Conservation (phyloP, 164 flowering plant species). For the Echeveria elegans region DNA sequence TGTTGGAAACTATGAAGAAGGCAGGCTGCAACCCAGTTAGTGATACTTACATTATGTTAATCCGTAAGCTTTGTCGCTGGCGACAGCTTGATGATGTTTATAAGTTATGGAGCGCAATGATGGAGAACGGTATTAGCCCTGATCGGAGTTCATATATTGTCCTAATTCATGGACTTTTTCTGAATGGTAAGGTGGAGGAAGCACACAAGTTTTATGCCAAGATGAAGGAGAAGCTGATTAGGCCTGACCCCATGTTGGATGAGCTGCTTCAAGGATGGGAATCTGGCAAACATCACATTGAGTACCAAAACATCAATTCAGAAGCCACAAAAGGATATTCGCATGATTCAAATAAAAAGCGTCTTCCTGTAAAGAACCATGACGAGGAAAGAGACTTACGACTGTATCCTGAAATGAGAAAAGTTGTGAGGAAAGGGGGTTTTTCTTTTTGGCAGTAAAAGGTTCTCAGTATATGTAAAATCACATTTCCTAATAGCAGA, state of each 20-base stretch:
- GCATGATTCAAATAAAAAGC: constrained; percentile 14
- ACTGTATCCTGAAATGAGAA: constrained; percentile 42
- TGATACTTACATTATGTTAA: constrained; percentile 75
- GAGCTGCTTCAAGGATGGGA: constrained; percentile 60
- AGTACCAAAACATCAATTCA: constrained; percentile 11
- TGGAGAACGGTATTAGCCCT: constrained; percentile 45
- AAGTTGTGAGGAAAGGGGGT: constrained; percentile 43
- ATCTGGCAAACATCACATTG: constrained; percentile 28
- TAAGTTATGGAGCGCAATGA: constrained; percentile 68
- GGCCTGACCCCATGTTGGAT: constrained; percentile 60
- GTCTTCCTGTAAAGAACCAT: constrained; percentile 9
- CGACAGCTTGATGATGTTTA: constrained; percentile 53
- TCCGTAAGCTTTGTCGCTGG: constrained; percentile 76
- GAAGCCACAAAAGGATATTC: constrained; percentile 13
- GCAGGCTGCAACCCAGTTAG: constrained; percentile 40
- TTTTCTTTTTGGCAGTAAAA: constrained; percentile 45
- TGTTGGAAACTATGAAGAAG: constrained; percentile 57
- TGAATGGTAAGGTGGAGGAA: constrained; percentile 70
- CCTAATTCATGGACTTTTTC: constrained; percentile 68
- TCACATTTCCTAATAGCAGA: neutral
- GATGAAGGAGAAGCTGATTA: constrained; percentile 57
- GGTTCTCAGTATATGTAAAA: neutral
- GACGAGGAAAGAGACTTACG: constrained; percentile 25
- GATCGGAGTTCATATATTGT: constrained; percentile 70
- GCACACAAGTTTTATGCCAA: constrained; percentile 53